These are phyloP conservation scores for Aspergillus puulaauensis DNA, from an alignment of 2,329 filamentous ascomycete genomes.

Conservation along the genomic window DNA sequence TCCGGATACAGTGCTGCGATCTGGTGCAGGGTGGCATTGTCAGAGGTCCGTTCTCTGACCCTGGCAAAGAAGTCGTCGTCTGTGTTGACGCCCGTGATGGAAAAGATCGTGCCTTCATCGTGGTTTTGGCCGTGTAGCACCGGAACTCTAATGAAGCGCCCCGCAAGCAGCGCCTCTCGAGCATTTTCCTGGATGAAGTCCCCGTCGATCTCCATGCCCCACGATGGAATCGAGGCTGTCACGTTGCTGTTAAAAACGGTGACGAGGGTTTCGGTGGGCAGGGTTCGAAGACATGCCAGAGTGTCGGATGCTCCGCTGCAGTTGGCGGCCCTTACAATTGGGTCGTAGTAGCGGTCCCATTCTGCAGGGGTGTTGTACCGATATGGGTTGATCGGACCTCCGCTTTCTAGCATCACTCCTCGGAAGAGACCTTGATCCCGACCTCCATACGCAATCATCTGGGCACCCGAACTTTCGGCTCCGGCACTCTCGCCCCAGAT, in stretches of 20 bases:
- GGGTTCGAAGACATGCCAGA: background rate
- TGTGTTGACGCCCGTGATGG: background rate
- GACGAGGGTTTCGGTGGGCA: background rate
- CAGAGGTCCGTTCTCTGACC: background rate
- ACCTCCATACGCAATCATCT: slow-evolving; percentile 22
- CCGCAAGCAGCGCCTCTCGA: background rate
- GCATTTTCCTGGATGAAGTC: background rate
- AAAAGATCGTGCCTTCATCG: background rate
- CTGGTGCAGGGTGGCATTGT: too few species aligned
- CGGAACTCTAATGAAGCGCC: background rate
- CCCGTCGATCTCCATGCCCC: background rate
- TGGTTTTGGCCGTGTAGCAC: background rate
- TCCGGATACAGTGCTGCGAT: background rate
- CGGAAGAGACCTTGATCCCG: slow-evolving; percentile 23
- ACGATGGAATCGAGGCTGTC: background rate
- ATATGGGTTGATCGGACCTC: background rate
- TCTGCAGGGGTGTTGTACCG: background rate
- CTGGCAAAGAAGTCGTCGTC: background rate
- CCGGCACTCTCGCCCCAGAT: slow-evolving; percentile 19
- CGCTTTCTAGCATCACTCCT: slow-evolving; percentile 20
- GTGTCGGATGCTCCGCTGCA: background rate
- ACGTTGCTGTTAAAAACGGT: background rate
- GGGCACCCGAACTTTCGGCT: slow-evolving; percentile 17
- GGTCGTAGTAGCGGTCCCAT: background rate
- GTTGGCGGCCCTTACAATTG: background rate